Percentiles rank a stretch among this genome's conserved stretches.
phyloP scores from a whole-genome alignment of 495 filamentous ascomycete species.

The Aspergillus conjunctus region DNA sequence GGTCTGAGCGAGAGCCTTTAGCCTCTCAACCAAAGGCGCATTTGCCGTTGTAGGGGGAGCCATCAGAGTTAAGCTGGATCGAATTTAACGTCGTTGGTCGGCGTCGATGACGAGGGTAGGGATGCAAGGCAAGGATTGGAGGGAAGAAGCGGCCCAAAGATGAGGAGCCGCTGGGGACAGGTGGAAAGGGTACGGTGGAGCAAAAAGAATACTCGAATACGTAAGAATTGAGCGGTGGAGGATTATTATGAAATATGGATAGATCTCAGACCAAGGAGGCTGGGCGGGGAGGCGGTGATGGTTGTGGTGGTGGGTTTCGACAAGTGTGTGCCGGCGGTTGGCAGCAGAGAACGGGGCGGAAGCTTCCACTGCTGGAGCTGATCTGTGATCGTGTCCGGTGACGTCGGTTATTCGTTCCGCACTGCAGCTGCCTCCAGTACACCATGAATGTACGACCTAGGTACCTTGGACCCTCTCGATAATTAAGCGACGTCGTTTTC shows the following conservation, averaged over 20 bases:
- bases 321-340: conserved; percentile 9
- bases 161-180: not conserved
- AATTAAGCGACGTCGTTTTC: too few species aligned
- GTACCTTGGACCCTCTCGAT: too few species aligned
- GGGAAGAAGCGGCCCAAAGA: not conserved
- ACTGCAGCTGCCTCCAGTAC: not conserved
- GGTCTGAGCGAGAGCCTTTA: conserved; percentile 77
- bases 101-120: conserved; percentile 8
- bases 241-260: conserved; percentile 5
- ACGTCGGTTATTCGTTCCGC: conserved; percentile 13
- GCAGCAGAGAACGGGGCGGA: conserved; percentile 9
- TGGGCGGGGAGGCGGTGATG: conserved; percentile 19
- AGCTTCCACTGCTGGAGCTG: conserved; percentile 12
- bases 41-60: conserved; percentile 75
- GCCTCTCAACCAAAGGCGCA: conserved; percentile 71
- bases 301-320: conserved; percentile 11
- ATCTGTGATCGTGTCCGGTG: conserved; percentile 13
- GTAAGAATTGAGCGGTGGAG: conserved; percentile 17
- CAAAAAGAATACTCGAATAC: conserved; percentile 12
- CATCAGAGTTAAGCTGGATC: conserved; percentile 50
- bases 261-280: conserved; percentile 13
- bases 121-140: conserved; percentile 10
- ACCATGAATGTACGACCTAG: too few species aligned
- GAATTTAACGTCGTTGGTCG: not conserved
- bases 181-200: not conserved